Conservation (phyloP, 495 filamentous ascomycete species). For the Lentithecium fluviatile region DNA sequence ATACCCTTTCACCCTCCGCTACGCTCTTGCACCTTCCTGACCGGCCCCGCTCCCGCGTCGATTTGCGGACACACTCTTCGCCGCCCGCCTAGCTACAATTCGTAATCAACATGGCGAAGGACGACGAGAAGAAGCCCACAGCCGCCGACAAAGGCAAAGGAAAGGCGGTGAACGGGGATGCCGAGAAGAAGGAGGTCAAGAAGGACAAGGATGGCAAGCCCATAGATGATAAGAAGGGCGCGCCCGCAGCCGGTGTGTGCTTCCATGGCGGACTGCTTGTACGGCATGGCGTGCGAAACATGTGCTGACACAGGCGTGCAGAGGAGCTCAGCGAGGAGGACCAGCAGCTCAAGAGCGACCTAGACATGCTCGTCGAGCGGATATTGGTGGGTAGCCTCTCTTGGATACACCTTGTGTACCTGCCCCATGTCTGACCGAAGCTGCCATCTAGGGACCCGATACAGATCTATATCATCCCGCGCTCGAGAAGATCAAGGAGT, state of each 20-base stretch:
- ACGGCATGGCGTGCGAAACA: neutral
- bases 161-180: constrained; percentile 60
- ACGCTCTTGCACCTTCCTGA: neutral
- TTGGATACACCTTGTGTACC: neutral
- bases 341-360: constrained; percentile 94
- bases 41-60: neutral
- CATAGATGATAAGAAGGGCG: constrained; percentile 64
- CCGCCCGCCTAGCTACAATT: constrained; percentile 31
- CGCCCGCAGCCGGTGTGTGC: constrained; percentile 38
- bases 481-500: constrained; percentile 91
- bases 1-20: neutral
- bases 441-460: constrained; percentile 72
- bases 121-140: constrained; percentile 75
- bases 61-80: constrained; percentile 6
- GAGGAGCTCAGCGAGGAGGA: constrained; percentile 98
- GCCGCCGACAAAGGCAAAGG: constrained; percentile 88
- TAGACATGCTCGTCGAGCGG: constrained; percentile 97
- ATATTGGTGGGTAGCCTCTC: constrained; percentile 67
- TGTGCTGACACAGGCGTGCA: constrained; percentile 38
- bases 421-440: constrained; percentile 19
- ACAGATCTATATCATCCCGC: constrained; percentile 84
- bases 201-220: constrained; percentile 65
- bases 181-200: constrained; percentile 63
- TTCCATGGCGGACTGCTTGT: constrained; percentile 13
- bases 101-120: constrained; percentile 73